Percentiles rank a stretch among this genome's conserved stretches.
These are phyloP conservation scores for Saccharomyces mikatae DNA, from an alignment of 805 yeast species.

Conservation along the genomic window DNA sequence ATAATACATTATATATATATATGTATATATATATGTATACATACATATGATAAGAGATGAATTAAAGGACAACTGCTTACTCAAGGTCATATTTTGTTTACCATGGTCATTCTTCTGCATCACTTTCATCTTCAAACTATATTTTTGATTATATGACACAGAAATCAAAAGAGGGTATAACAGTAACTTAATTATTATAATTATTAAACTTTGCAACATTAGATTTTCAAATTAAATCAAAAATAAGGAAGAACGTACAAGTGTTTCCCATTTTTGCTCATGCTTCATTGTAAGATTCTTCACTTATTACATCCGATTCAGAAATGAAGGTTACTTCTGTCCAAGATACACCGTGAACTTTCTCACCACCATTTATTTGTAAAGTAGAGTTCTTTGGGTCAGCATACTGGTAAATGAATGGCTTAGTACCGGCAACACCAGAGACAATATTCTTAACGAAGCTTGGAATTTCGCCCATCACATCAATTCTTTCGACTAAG, in stretches of 20 bases:
- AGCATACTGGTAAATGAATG: slow-evolving; percentile 90
- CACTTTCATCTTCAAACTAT: background rate
- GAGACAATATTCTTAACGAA: slow-evolving; percentile 89
- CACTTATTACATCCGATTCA: slow-evolving; percentile 23
- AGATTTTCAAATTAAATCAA: background rate
- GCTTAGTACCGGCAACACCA: slow-evolving; percentile 92
- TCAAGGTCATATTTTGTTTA: background rate
- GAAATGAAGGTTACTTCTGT: slow-evolving; percentile 30
- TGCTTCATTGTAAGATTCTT: slow-evolving; percentile 19
- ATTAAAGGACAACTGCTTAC: background rate
- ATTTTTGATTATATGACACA: background rate
- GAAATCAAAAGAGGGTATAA: background rate
- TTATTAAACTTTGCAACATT: background rate
- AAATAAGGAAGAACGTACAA: background rate
- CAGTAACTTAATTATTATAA: background rate
- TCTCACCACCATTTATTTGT: slow-evolving; percentile 15
- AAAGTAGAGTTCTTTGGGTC: slow-evolving; percentile 36
- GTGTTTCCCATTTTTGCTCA: slow-evolving; percentile 2
- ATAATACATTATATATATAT: background rate
- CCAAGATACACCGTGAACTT: slow-evolving; percentile 26
- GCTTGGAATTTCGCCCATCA: slow-evolving; percentile 92
- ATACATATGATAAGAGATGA: background rate
- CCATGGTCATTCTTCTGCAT: background rate
- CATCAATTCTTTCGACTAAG: slow-evolving; percentile 86
- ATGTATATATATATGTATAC: background rate